Evolutionary conservation across 352 stramenopile species (phyloP).

Genomic region (Phytopythium litorale): DNA sequence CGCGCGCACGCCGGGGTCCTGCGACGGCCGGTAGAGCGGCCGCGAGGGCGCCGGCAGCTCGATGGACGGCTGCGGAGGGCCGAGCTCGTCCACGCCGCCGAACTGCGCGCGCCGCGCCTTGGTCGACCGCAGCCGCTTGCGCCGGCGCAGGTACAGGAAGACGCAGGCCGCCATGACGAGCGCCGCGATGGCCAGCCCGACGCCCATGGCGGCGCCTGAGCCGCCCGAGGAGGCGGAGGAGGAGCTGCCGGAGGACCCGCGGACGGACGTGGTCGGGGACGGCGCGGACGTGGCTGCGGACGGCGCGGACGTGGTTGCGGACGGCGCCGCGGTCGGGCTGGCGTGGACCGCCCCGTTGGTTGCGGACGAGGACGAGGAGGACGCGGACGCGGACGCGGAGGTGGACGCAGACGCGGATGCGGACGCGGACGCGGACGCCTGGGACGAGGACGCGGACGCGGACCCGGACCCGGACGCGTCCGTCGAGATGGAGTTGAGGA

Average conservation of each 20-base stretch:
- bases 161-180: conserved; percentile 23
- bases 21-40: conserved; percentile 4
- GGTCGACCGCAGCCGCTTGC: conserved; percentile 7
- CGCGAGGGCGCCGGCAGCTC: conserved; percentile 19
- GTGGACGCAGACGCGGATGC: not conserved
- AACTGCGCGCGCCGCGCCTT: conserved; percentile 14
- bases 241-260: conserved; percentile 4
- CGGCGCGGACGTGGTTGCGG: not conserved
- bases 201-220: conserved; percentile 17
- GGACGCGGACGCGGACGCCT: conserved; percentile 6
- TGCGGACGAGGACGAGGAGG: not conserved
- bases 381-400: conserved; percentile 7
- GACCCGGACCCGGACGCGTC: conserved; percentile 6
- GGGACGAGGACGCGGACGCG: not conserved
- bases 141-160: conserved; percentile 12
- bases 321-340: not conserved
- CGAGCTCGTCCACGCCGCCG: conserved; percentile 17
- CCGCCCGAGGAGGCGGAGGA: not conserved
- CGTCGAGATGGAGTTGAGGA: conserved; percentile 31
- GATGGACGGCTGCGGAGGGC: conserved; percentile 38
- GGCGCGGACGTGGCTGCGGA: not conserved
- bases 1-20: conserved; percentile 25
- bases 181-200: conserved; percentile 23
- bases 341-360: not conserved
- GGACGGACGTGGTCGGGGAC: not conserved